Percentiles rank a stretch among this genome's conserved stretches.
Evolutionary conservation across 129 eudicot genomes (phyloP).

Genomic region (Centaurea solstitialis): DNA sequence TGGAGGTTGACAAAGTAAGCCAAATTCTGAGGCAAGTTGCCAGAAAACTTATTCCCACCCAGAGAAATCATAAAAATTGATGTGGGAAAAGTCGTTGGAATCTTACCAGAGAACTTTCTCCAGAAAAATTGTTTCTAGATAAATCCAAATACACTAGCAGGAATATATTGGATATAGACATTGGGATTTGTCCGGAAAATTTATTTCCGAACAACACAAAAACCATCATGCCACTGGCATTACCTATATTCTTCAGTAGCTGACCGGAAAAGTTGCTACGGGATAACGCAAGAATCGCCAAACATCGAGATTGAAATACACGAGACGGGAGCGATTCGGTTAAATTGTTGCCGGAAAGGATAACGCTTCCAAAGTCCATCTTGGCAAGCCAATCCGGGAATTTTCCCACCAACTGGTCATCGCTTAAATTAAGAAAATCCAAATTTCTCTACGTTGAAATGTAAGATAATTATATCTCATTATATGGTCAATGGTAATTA

Average conservation of each 20-base stretch:
- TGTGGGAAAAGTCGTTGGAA: conserved; percentile 41
- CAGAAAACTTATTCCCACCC: conserved; percentile 54
- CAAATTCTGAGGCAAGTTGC: conserved; percentile 48
- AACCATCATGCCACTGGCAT: conserved; percentile 45
- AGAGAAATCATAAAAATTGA: conserved; percentile 48
- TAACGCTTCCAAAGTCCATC: conserved; percentile 55
- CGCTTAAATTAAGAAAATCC: conserved; percentile 48
- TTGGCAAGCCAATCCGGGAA: conserved; percentile 63
- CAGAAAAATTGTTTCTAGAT: conserved; percentile 54
- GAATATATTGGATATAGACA: conserved; percentile 47
- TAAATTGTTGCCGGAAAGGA: conserved; percentile 53
- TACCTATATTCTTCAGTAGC: conserved; percentile 58
- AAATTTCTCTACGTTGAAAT: conserved; percentile 47
- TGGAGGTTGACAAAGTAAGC: conserved; percentile 42
- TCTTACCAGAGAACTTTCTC: conserved; percentile 43
- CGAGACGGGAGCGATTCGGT: conserved; percentile 49
- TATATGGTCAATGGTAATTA: too few species aligned
- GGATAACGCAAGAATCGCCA: conserved; percentile 55
- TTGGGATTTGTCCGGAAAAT: conserved; percentile 55
- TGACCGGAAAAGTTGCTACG: conserved; percentile 60
- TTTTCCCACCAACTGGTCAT: conserved; percentile 40
- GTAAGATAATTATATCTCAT: too few species aligned
- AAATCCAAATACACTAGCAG: conserved; percentile 54
- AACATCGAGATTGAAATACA: conserved; percentile 42
- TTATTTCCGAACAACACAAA: conserved; percentile 57